phyloP scores from a whole-genome alignment of 2,329 filamentous ascomycete genomes.

The Colletotrichum salicis region DNA sequence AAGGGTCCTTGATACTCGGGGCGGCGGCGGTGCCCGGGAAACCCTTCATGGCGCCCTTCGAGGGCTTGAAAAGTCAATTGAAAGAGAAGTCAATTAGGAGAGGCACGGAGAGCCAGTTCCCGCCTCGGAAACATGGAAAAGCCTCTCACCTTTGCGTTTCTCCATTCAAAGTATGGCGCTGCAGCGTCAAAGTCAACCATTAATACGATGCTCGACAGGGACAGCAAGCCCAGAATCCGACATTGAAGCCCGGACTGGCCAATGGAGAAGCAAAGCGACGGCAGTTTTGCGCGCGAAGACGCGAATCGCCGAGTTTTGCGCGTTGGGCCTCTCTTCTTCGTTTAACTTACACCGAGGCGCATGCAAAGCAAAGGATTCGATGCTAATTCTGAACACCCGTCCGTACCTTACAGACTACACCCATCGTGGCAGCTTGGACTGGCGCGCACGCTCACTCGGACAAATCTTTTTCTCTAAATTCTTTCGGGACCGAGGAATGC shows the following conservation, averaged over 20 bases:
- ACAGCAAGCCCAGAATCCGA: background rate
- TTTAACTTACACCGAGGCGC: background rate
- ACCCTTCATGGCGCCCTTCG: background rate
- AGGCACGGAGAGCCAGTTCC: background rate
- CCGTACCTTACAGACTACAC: background rate
- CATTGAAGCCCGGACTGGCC: background rate
- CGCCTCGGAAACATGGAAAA: background rate
- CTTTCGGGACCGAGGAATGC: constrained; percentile 8
- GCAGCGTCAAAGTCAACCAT: background rate
- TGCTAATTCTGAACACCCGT: background rate
- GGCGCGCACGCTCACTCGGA: background rate
- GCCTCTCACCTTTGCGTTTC: background rate
- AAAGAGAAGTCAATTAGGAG: background rate
- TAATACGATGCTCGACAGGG: background rate
- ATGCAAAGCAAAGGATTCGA: background rate
- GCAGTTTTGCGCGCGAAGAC: background rate
- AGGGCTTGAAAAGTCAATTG: background rate
- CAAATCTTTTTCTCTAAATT: background rate
- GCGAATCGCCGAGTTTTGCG: constrained; percentile 17
- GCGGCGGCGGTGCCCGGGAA: background rate
- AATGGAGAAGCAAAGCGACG: background rate
- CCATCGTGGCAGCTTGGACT: constrained; percentile 15
- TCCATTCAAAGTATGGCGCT: background rate
- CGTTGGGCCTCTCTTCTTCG: background rate
- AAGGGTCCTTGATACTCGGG: background rate